Base-by-base conservation (phyloP, 1,284 basidiomycete species). In the Marasmius tenuissimus region DNA sequence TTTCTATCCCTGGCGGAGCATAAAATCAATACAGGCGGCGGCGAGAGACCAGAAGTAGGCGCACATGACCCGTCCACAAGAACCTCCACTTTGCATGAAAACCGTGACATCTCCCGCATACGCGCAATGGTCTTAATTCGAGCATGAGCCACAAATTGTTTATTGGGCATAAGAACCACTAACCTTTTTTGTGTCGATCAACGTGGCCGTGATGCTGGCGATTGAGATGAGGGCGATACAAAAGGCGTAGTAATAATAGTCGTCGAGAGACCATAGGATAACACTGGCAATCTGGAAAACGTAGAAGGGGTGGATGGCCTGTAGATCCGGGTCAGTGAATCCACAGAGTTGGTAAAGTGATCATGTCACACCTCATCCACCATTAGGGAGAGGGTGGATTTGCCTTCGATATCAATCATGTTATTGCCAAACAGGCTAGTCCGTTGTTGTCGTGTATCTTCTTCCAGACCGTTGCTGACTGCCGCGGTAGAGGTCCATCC, bases 261-360 rank as follows among this genome's bases (percentile, higher is more conserved):
- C 86, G 70, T 99, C 97, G 60, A 98, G 69, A 3, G 91, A 92
- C 97, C 97, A 99, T 10, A 99, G 79, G 27, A 94, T 78, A 68
- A 99, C 93, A 65, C 95, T 97, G 54, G 96, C 96, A 67, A 99
- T 91, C 83, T 99, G 97, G 75, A 99, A 99, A 61, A 99, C 92
- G 72, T 97, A 98, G 77, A 98, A 98, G 0, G 96, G 96, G 72
- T 98, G 96, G 38, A 98, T 90, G 57, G 96, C 85, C 91, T 93
- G 60, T 37, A 14, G 52, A 66, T 68, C 68, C 38, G 61, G 57
- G 61, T 49, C 33, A 55, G 35, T 37, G 34, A 2, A 33, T 55
- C 60, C 40, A 39, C 8, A 20, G 12, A 34, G 61, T 57, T 45
- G 27, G 42, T 18, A 47, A 20, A 22, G 11, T 38, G 61, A 55